phyloP scores from a whole-genome alignment of 352 stramenopile genomes.

The Lagenidium giganteum region DNA sequence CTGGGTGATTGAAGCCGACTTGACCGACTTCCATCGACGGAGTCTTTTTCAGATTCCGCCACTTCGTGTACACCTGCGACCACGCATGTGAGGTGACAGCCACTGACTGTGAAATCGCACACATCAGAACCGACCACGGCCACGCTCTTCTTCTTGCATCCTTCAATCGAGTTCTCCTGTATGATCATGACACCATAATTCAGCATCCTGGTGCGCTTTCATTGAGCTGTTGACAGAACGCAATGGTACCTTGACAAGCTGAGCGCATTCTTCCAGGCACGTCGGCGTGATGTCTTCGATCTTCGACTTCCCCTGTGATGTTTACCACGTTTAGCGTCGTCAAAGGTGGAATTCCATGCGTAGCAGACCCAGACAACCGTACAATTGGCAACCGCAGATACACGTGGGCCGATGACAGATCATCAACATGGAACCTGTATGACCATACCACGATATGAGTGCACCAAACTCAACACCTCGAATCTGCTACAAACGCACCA shows the following conservation, averaged over 20 bases:
- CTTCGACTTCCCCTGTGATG: slow-evolving; percentile 53
- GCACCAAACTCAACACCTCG: slow-evolving; percentile 38
- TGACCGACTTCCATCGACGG: slow-evolving; percentile 88
- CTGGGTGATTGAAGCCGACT: slow-evolving; percentile 78
- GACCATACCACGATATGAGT: background rate
- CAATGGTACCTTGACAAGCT: slow-evolving; percentile 85
- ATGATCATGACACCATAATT: background rate
- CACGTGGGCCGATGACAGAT: slow-evolving; percentile 97
- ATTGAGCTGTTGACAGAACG: too few species aligned
- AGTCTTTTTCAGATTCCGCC: slow-evolving; percentile 91
- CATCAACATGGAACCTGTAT: slow-evolving; percentile 95
- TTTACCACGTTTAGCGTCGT: background rate
- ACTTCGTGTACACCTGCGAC: slow-evolving; percentile 88
- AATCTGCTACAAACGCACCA: slow-evolving; percentile 92
- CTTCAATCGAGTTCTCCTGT: slow-evolving; percentile 92
- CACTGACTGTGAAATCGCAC: background rate
- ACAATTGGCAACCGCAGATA: slow-evolving; percentile 93
- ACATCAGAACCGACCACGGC: slow-evolving; percentile 40
- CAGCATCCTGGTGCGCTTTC: too few species aligned
- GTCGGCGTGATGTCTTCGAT: slow-evolving; percentile 75
- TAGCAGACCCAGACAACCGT: slow-evolving; percentile 8
- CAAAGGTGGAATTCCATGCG: background rate
- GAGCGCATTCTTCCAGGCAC: slow-evolving; percentile 86
- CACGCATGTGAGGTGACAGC: background rate
- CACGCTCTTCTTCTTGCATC: slow-evolving; percentile 89